Base-by-base conservation (phyloP, 768 basidiomycete genomes). In the Rhizopogon vinicolor region DNA sequence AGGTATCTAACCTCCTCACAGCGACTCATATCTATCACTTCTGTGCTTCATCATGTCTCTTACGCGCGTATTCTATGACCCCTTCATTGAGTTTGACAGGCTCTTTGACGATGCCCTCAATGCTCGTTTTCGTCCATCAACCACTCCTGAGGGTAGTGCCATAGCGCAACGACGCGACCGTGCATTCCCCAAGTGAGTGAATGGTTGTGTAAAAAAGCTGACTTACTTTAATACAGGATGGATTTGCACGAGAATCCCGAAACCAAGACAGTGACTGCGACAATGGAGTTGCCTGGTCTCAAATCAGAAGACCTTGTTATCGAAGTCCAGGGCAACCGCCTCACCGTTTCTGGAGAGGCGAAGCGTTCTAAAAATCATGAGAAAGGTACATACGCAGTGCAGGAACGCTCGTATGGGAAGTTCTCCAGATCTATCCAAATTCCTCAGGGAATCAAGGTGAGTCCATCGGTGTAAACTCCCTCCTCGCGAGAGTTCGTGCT, bases 231-330 rank as follows among this genome's bases (percentile, higher is more conserved):
- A 18, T 40, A 1, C 58, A 83, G 82, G 59, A 78, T 84, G 76
- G 79, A 83, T 58, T 65, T 83, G 10, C 79, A 80, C 61, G 81
- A 84, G 61, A 70, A 83, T 55, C 43, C 60, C 1, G 72, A 77
- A 22, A 67, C 65, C 22, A 80, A 81, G 61, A 62, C 70, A 33
- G 78, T 84, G 39, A 81, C 78, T 1, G 83, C 82, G 43, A 67
- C 73, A 9, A 81, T 85, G 61, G 83, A 85, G 60, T 69, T 86
- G 7, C 83, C 84, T 0, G 83, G 83, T 18, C 33, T 84, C 37
- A 70, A 70, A 54, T 78, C 79, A 28, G 78, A 85, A 49, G 68
- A 83, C 57, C 70, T 85, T 44, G 67, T 68, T 48, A 77, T 85
- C 59, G 82, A 84, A 53, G 61, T 82, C 8, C 74, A 77, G 55